Conservation (phyloP, 2,329 filamentous ascomycete genomes). For the Verticillium isaacii region DNA sequence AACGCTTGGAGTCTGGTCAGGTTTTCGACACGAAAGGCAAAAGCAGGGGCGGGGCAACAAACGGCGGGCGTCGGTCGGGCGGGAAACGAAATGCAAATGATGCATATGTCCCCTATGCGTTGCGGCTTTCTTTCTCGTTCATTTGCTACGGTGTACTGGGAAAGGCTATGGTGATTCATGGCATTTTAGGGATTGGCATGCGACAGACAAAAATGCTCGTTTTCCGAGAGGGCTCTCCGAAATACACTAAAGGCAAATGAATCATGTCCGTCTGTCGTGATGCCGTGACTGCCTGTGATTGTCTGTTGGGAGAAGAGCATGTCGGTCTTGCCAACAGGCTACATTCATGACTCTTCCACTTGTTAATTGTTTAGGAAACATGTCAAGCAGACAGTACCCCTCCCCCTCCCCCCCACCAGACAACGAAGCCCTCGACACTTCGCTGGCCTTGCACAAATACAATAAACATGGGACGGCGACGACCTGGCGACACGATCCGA, state of each 20-base stretch:
- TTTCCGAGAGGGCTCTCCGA: slow-evolving; percentile 1
- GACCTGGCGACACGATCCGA: too few species aligned
- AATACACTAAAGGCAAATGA: slow-evolving; percentile 1
- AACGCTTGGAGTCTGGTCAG: not conserved
- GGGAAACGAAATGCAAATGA: not conserved
- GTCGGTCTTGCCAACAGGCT: too few species aligned
- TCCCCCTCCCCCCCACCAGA: too few species aligned
- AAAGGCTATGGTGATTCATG: slow-evolving; percentile 23
- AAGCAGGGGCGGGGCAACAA: not conserved
- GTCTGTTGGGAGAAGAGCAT: too few species aligned
- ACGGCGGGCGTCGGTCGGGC: not conserved
- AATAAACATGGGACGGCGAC: too few species aligned
- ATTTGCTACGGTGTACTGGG: slow-evolving; percentile 25
- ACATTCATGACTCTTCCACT: too few species aligned
- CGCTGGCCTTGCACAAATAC: too few species aligned
- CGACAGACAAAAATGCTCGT: slow-evolving; percentile 19
- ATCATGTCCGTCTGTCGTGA: not conserved
- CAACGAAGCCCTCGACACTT: too few species aligned
- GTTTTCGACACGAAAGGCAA: not conserved
- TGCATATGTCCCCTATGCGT: not conserved
- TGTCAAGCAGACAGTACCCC: too few species aligned
- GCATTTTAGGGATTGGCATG: slow-evolving; percentile 30
- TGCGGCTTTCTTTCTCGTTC: slow-evolving; percentile 19
- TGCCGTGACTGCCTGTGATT: not conserved
- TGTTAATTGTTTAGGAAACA: too few species aligned